A percentile compares a stretch with the other conserved stretches of the same genome.
phyloP scores from a whole-genome alignment of 257 asterid species.

The Solanum bulbocastanum region DNA sequence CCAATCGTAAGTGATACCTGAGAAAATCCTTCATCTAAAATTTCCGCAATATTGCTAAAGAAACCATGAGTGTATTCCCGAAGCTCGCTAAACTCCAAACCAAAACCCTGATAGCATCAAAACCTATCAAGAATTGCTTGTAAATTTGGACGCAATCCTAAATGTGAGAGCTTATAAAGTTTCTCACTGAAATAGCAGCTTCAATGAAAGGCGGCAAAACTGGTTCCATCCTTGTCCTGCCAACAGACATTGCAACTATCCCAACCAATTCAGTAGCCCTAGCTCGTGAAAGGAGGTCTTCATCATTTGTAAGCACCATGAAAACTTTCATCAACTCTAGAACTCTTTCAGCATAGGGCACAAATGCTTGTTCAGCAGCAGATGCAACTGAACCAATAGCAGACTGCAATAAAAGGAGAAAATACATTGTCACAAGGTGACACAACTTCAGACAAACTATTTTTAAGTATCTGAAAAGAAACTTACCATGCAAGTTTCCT shows the following conservation, averaged over 20 bases:
- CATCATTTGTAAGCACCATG: constrained; percentile 93
- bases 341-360: constrained; percentile 91
- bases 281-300: constrained; percentile 93
- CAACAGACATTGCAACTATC: constrained; percentile 93
- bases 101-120: constrained; percentile 62
- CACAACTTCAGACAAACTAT: not conserved
- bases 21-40: constrained; percentile 77
- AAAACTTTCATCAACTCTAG: constrained; percentile 87
- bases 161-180: constrained; percentile 6
- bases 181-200: constrained; percentile 81
- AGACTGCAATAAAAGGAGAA: constrained; percentile 46
- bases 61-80: constrained; percentile 99
- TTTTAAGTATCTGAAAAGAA: not conserved
- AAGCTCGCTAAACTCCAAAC: constrained; percentile 88
- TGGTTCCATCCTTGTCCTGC: constrained; percentile 80
- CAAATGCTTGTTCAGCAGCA: constrained; percentile 92
- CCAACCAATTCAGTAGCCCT: constrained; percentile 99
- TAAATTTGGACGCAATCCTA: not conserved
- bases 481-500: constrained; percentile 95
- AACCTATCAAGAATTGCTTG: constrained; percentile 7
- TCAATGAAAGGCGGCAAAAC: constrained; percentile 81
- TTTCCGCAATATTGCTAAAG: constrained; percentile 90
- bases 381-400: constrained; percentile 99
- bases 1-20: constrained; percentile 44
- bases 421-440: constrained; percentile 12